phyloP scores from a whole-genome alignment of 306 rosid genomes.

The Acacia acuminata region DNA sequence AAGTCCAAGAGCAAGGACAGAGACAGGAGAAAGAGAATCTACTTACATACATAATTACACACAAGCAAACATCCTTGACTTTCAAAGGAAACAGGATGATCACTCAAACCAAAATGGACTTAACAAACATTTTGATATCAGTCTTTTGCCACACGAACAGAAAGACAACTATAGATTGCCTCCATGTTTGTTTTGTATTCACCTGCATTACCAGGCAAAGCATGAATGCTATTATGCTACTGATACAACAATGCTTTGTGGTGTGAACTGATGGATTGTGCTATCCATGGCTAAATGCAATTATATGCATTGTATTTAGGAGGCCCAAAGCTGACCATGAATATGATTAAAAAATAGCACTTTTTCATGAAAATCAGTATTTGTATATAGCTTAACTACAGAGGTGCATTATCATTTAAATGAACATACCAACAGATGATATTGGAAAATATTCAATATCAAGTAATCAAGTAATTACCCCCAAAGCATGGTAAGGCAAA shows the following conservation, averaged over 20 bases:
- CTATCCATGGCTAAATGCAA: neutral
- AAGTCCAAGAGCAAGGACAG: slow-evolving; percentile 41
- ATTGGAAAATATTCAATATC: slow-evolving; percentile 1
- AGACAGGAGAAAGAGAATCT: slow-evolving; percentile 35
- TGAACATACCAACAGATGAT: slow-evolving; percentile 10
- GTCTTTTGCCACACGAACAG: slow-evolving; percentile 29
- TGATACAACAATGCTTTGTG: neutral
- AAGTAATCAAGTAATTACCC: slow-evolving; percentile 6
- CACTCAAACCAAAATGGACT: slow-evolving; percentile 37
- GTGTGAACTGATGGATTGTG: slow-evolving; percentile 1
- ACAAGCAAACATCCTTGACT: slow-evolving; percentile 52
- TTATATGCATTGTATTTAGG: slow-evolving; percentile 4
- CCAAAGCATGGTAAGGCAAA: slow-evolving; percentile 9
- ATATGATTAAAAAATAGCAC: neutral
- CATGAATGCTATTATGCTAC: slow-evolving; percentile 4
- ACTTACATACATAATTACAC: slow-evolving; percentile 46
- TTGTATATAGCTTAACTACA: neutral
- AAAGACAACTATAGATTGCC: slow-evolving; percentile 40
- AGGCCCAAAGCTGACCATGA: slow-evolving; percentile 1
- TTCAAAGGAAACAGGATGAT: slow-evolving; percentile 28
- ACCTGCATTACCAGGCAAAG: slow-evolving; percentile 60
- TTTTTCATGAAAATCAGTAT: neutral
- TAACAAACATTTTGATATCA: slow-evolving; percentile 38
- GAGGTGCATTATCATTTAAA: neutral
- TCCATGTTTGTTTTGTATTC: slow-evolving; percentile 55